Evolutionary conservation across 2,329 filamentous ascomycete species (phyloP).

Genomic region (Ilyonectria destructans): DNA sequence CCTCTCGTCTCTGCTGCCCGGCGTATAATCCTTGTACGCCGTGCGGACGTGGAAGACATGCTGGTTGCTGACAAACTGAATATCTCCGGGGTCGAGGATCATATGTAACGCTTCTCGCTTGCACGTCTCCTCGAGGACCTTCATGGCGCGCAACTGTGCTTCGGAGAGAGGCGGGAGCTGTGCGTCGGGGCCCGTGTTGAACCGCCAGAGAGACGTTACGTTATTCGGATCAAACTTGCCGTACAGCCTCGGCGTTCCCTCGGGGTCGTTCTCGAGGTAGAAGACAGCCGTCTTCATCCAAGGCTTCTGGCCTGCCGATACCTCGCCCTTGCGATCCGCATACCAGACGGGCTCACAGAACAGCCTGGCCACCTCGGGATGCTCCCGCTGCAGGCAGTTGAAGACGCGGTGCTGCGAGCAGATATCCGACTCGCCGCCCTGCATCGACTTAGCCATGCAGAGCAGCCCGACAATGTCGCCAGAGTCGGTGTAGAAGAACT

Average conservation of each 20-base stretch:
- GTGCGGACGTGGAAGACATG: conserved; percentile 88
- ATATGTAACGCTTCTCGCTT: conserved; percentile 83
- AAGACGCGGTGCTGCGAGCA: conserved; percentile 80
- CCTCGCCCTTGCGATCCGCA: conserved; percentile 92
- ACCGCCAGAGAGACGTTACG: conserved; percentile 81
- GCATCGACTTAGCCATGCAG: conserved; percentile 83
- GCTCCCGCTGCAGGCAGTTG: conserved; percentile 82
- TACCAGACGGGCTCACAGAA: conserved; percentile 89
- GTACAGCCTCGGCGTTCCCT: conserved; percentile 59
- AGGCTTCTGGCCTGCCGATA: conserved; percentile 80
- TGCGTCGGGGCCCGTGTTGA: conserved; percentile 76
- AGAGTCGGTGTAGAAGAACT: conserved; percentile 79
- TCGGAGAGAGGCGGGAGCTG: conserved; percentile 77
- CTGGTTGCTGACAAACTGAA: conserved; percentile 87
- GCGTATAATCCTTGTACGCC: conserved; percentile 78
- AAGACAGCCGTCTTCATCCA: conserved; percentile 83
- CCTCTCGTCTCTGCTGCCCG: conserved; percentile 47
- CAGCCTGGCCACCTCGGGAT: conserved; percentile 84
- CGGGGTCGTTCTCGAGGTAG: conserved; percentile 80
- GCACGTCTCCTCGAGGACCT: conserved; percentile 78
- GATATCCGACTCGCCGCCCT: conserved; percentile 89
- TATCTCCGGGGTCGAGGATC: conserved; percentile 89
- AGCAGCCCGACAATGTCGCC: conserved; percentile 87
- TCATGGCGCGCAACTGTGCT: conserved; percentile 79
- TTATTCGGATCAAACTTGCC: conserved; percentile 95